phyloP scores from a whole-genome alignment of 1,284 basidiomycete species.

The Wallemia ichthyophaga region DNA sequence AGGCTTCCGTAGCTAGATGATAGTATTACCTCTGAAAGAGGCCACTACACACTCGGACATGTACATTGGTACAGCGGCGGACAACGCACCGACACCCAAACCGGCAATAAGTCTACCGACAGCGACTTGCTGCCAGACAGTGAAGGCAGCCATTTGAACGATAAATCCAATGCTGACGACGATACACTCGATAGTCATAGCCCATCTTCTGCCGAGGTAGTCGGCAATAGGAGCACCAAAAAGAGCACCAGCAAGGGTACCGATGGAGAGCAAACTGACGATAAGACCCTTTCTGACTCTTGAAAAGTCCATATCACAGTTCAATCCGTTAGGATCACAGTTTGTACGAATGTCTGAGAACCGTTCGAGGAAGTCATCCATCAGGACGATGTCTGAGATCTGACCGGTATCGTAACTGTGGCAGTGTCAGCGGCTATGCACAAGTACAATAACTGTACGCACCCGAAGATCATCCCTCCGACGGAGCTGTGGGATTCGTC shows the following conservation, averaged over 20 bases:
- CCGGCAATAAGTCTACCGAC: slow-evolving; percentile 10
- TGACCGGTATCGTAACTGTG: slow-evolving; percentile 39
- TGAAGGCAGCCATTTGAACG: slow-evolving; percentile 25
- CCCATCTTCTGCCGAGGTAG: slow-evolving; percentile 31
- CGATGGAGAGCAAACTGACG: slow-evolving; percentile 34
- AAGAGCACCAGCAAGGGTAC: slow-evolving; percentile 30
- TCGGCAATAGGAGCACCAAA: slow-evolving; percentile 30
- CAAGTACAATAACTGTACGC: slow-evolving; percentile 8
- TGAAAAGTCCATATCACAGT: slow-evolving; percentile 22
- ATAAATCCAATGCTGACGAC: slow-evolving; percentile 42
- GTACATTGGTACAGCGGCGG: slow-evolving; percentile 41
- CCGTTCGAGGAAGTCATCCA: slow-evolving; percentile 35
- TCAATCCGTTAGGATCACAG: slow-evolving; percentile 7
- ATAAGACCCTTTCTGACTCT: slow-evolving; percentile 28
- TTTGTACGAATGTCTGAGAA: slow-evolving; percentile 23
- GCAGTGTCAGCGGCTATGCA: slow-evolving; percentile 1
- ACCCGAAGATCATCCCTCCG: slow-evolving; percentile 46
- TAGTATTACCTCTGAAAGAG: slow-evolving; percentile 43
- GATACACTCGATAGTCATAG: slow-evolving; percentile 35
- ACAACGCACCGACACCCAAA: slow-evolving; percentile 34
- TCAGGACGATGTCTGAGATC: slow-evolving; percentile 41
- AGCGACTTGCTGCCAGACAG: neutral
- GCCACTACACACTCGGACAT: slow-evolving; percentile 45
- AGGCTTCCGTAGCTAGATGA: too few species aligned
- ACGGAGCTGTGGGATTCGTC: slow-evolving; percentile 21